Evolutionary conservation across 2,329 filamentous ascomycete species (phyloP).

Genomic region (Aspergillus fijiensis): DNA sequence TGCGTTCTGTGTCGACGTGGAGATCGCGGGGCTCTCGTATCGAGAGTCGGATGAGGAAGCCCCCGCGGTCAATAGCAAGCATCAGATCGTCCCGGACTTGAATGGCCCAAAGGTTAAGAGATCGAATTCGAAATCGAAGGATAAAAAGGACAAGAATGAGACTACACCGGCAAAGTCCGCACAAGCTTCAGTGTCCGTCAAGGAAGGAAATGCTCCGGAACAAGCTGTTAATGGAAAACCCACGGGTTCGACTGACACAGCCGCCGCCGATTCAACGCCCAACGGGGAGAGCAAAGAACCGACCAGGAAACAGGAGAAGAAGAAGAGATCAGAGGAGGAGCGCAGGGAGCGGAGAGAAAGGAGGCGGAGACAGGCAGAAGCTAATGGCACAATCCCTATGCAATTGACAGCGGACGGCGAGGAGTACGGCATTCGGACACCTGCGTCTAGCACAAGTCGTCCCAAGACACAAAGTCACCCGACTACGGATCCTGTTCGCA

Average conservation of each 20-base stretch:
- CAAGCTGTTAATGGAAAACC: slow-evolving; percentile 14
- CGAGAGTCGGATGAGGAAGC: slow-evolving; percentile 64
- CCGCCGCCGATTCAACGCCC: slow-evolving; percentile 30
- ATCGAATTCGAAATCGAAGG: slow-evolving; percentile 60
- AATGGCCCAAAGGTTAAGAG: slow-evolving; percentile 34
- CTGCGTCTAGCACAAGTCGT: slow-evolving; percentile 33
- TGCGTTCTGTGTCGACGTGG: slow-evolving; percentile 94
- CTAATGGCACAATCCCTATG: slow-evolving; percentile 81
- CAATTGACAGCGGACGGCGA: slow-evolving; percentile 72
- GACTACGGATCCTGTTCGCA: slow-evolving; percentile 85
- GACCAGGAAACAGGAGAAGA: slow-evolving; percentile 87
- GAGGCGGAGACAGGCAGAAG: slow-evolving; percentile 78
- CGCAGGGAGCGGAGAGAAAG: slow-evolving; percentile 89
- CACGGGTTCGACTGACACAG: slow-evolving; percentile 8
- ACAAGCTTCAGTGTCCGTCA: slow-evolving; percentile 54
- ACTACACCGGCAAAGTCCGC: slow-evolving; percentile 71
- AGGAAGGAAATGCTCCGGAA: slow-evolving; percentile 51
- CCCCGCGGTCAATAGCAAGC: slow-evolving; percentile 32
- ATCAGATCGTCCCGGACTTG: slow-evolving; percentile 25
- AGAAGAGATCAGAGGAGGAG: slow-evolving; percentile 91
- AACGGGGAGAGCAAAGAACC: slow-evolving; percentile 42
- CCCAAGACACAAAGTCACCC: slow-evolving; percentile 64
- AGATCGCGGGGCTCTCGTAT: slow-evolving; percentile 84
- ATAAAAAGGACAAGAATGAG: slow-evolving; percentile 69
- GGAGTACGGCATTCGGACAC: slow-evolving; percentile 53